These are phyloP conservation scores for Apophysomyces trapeziformis DNA, from an alignment of 371 early-diverging fungal species.

Conservation along the genomic window DNA sequence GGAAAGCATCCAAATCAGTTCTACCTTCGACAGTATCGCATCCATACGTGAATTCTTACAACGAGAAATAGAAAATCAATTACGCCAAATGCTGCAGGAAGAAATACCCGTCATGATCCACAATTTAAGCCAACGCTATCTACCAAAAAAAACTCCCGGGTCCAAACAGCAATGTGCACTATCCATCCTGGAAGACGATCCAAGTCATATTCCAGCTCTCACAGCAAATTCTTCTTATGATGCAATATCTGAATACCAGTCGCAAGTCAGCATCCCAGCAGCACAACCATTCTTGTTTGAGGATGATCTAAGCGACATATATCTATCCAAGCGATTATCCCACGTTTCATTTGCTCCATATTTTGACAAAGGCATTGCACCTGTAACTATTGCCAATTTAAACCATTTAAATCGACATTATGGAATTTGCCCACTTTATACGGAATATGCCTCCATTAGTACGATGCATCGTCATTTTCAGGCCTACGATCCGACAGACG, in stretches of 20 bases:
- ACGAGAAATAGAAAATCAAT: slow-evolving; percentile 87
- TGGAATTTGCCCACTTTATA: slow-evolving; percentile 10
- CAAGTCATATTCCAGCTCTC: slow-evolving; percentile 17
- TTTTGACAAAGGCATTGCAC: slow-evolving; percentile 1
- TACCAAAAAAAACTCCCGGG: neutral
- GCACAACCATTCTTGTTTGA: neutral
- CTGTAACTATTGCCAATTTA: slow-evolving; percentile 1
- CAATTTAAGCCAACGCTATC: slow-evolving; percentile 67
- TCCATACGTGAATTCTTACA: slow-evolving; percentile 88
- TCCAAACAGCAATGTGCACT: neutral
- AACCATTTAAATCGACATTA: neutral
- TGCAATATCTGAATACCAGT: slow-evolving; percentile 4
- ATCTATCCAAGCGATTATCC: neutral
- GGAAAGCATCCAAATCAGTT: slow-evolving; percentile 89
- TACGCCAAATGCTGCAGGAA: slow-evolving; percentile 89
- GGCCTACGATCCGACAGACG: neutral
- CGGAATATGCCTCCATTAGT: slow-evolving; percentile 16
- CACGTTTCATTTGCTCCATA: neutral
- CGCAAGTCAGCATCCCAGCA: neutral
- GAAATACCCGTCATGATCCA: slow-evolving; percentile 95
- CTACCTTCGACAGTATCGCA: slow-evolving; percentile 92
- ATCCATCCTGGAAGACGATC: neutral
- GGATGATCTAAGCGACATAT: neutral
- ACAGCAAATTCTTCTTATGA: slow-evolving; percentile 9
- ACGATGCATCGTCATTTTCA: slow-evolving; percentile 12